Percentiles rank a stretch among this genome's conserved stretches.
Evolutionary conservation across 73 alveolate species (phyloP).

Genomic region (Halteria grandinella): DNA sequence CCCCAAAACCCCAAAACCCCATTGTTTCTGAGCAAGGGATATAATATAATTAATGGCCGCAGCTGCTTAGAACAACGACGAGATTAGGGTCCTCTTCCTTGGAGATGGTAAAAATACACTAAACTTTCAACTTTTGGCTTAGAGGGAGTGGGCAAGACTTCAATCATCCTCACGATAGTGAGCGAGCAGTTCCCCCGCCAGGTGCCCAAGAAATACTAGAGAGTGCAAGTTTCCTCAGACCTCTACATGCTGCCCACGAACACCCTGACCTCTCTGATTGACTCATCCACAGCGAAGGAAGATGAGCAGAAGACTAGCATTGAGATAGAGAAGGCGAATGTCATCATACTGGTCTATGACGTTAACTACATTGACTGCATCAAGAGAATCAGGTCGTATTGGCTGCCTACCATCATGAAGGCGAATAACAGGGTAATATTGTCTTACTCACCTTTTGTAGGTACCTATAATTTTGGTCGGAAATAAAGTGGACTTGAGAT

Average conservation of each 20-base stretch:
- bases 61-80: neutral
- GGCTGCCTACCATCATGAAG: constrained; percentile 65
- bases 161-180: constrained; percentile 65
- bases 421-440: constrained; percentile 48
- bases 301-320: constrained; percentile 49
- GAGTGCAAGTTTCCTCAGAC: constrained; percentile 74
- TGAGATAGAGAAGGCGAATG: constrained; percentile 68
- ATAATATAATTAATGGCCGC: too few species aligned
- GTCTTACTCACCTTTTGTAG: too few species aligned
- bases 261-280: constrained; percentile 61
- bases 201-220: constrained; percentile 52
- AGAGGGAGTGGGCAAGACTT: constrained; percentile 79
- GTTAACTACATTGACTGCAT: constrained; percentile 56
- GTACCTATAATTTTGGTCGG: constrained; percentile 73
- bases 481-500: constrained; percentile 68
- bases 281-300: constrained; percentile 54
- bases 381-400: constrained; percentile 41
- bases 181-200: constrained; percentile 60
- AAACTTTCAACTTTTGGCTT: too few species aligned
- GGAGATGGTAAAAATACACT: too few species aligned
- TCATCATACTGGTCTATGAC: constrained; percentile 67
- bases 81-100: neutral
- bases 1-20: too few species aligned
- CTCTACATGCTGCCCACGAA: constrained; percentile 47
- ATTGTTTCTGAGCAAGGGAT: too few species aligned